phyloP scores from a whole-genome alignment of 345 rosid species.

The Boechera divaricarpa region DNA sequence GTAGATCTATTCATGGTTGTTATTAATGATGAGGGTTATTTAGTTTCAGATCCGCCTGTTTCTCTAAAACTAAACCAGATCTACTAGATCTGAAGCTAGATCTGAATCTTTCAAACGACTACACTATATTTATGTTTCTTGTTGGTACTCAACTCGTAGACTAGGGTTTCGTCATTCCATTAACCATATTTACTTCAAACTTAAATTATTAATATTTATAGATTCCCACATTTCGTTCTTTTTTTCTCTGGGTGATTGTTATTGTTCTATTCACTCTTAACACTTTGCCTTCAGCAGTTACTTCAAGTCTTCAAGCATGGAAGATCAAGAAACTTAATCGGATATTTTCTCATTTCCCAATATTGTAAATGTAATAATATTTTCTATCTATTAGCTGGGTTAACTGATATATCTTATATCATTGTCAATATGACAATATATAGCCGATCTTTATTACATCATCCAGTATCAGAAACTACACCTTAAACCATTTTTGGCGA shows the following conservation, averaged over 20 bases:
- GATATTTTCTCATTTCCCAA: not conserved
- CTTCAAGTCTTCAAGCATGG: not conserved
- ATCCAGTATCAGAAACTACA: not conserved
- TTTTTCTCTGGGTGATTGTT: not conserved
- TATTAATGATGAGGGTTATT: constrained; percentile 40
- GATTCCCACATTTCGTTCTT: not conserved
- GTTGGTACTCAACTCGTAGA: constrained; percentile 26
- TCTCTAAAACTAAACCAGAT: constrained; percentile 34
- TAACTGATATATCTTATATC: not conserved
- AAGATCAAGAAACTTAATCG: not conserved
- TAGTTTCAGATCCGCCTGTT: constrained; percentile 37
- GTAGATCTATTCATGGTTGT: constrained; percentile 19
- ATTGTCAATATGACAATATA: not conserved
- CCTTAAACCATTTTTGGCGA: not conserved
- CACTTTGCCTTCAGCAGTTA: constrained; percentile 18
- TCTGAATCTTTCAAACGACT: constrained; percentile 28
- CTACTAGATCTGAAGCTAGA: constrained; percentile 41
- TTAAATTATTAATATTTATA: too few species aligned
- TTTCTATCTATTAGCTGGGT: not conserved
- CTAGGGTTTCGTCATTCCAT: constrained; percentile 37
- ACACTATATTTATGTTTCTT: constrained; percentile 10
- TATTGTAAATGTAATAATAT: constrained; percentile 4
- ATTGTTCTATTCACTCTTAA: not conserved
- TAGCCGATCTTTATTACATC: not conserved
- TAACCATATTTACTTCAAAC: not conserved